phyloP scores from a whole-genome alignment of 2,329 filamentous ascomycete genomes.

The Pezicula radicicola region DNA sequence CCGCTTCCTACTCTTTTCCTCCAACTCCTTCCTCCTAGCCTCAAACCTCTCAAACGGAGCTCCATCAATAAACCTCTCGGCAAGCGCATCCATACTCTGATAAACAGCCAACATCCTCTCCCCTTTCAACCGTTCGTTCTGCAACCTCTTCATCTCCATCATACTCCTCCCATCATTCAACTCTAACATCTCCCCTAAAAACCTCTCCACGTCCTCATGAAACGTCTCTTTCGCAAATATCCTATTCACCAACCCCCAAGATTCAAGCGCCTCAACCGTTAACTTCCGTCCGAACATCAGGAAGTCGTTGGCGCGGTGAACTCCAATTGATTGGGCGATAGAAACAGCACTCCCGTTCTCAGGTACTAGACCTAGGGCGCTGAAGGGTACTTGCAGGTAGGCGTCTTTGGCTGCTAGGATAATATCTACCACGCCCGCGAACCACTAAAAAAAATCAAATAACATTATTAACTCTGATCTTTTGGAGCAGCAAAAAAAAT shows the following conservation, averaged over 20 bases:
- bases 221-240: constrained; percentile 40
- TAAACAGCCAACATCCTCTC: constrained; percentile 41
- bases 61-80: constrained; percentile 45
- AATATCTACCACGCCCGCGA: constrained; percentile 45
- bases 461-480: too few species aligned
- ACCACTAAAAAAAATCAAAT: constrained; percentile 31
- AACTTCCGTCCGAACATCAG: constrained; percentile 48
- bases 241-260: constrained; percentile 42
- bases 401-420: constrained; percentile 39
- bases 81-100: constrained; percentile 44
- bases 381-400: constrained; percentile 47
- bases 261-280: constrained; percentile 37
- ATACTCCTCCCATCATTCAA: constrained; percentile 48
- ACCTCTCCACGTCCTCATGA: constrained; percentile 35
- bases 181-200: constrained; percentile 38
- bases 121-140: constrained; percentile 42
- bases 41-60: constrained; percentile 41
- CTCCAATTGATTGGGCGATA: constrained; percentile 44
- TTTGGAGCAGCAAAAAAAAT: too few species aligned
- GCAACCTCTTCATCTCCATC: constrained; percentile 48
- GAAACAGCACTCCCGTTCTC: constrained; percentile 44
- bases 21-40: constrained; percentile 33
- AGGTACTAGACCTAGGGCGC: constrained; percentile 43
- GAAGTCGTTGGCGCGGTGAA: constrained; percentile 48
- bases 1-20: constrained; percentile 14